phyloP scores from a whole-genome alignment of 192 early-diverging fungal species.

The Diversispora eburnea region DNA sequence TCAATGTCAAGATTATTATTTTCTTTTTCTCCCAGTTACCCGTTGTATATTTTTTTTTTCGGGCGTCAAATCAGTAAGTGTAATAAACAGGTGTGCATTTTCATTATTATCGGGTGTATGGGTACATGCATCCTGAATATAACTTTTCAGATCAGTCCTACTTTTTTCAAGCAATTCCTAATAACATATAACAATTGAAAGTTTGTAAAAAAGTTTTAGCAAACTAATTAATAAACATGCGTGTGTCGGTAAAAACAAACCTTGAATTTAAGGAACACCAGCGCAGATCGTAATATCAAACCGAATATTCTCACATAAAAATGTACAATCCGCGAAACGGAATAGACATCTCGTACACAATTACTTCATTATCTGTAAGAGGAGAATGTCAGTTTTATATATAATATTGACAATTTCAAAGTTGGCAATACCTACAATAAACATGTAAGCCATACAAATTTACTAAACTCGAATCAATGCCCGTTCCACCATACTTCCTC shows the following conservation, averaged over 20 bases:
- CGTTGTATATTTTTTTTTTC: slow-evolving; percentile 1
- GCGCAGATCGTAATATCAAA: too few relatives aligned
- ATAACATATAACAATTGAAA: neutral
- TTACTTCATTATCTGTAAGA: neutral
- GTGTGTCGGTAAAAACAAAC: too few relatives aligned
- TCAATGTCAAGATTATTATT: too few relatives aligned
- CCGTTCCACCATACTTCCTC: neutral
- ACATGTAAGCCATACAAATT: neutral
- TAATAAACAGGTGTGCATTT: slow-evolving; percentile 8
- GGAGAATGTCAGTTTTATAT: neutral
- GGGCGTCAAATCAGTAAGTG: slow-evolving; percentile 5
- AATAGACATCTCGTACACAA: neutral
- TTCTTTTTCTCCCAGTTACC: too few relatives aligned
- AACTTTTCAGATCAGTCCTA: neutral
- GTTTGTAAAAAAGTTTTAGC: neutral
- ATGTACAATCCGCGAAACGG: slow-evolving; percentile 1
- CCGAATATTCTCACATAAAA: too few relatives aligned
- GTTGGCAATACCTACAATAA: slow-evolving; percentile 19
- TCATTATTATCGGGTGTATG: slow-evolving; percentile 16
- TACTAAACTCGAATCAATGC: neutral
- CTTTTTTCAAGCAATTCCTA: slow-evolving; percentile 9
- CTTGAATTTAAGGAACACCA: too few relatives aligned
- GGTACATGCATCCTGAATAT: slow-evolving; percentile 9
- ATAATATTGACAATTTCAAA: neutral
- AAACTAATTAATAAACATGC: too few relatives aligned